phyloP scores from a whole-genome alignment of 2,329 filamentous ascomycete genomes.

The Aspergillus novofumigatus region DNA sequence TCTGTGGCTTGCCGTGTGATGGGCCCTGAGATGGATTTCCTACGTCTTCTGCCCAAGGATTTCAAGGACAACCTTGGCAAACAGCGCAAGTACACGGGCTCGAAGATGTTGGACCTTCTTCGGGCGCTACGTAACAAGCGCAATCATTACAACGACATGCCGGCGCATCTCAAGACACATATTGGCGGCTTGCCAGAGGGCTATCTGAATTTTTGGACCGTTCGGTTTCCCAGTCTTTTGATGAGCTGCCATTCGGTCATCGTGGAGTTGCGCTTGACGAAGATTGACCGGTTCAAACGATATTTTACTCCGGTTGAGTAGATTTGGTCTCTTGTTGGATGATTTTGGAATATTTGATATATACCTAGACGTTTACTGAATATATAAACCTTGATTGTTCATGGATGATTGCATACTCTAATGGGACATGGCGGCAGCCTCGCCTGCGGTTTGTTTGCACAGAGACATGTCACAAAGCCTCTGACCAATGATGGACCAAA shows the following conservation, averaged over 20 bases:
- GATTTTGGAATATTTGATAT: not conserved
- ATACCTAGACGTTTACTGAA: not conserved
- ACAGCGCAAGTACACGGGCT: slow-evolving; percentile 89
- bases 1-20: slow-evolving; percentile 41
- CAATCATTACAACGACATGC: slow-evolving; percentile 97
- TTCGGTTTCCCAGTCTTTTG: slow-evolving; percentile 71
- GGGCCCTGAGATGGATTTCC: slow-evolving; percentile 67
- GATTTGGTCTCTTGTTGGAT: not conserved
- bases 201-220: slow-evolving; percentile 80
- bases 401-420: not conserved
- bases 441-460: not conserved
- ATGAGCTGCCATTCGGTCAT: slow-evolving; percentile 76
- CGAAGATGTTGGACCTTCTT: slow-evolving; percentile 76
- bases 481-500: not conserved
- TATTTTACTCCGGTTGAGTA: slow-evolving; percentile 39
- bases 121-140: slow-evolving; percentile 91
- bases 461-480: not conserved
- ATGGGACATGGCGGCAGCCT: not conserved
- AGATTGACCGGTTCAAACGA: slow-evolving; percentile 39
- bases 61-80: slow-evolving; percentile 90
- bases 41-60: slow-evolving; percentile 67
- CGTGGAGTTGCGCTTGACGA: slow-evolving; percentile 57
- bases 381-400: not conserved
- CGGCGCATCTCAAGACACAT: slow-evolving; percentile 66
- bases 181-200: slow-evolving; percentile 75